Evolutionary conservation across 768 basidiomycete genomes (phyloP).

Genomic region (Suillus placidus): DNA sequence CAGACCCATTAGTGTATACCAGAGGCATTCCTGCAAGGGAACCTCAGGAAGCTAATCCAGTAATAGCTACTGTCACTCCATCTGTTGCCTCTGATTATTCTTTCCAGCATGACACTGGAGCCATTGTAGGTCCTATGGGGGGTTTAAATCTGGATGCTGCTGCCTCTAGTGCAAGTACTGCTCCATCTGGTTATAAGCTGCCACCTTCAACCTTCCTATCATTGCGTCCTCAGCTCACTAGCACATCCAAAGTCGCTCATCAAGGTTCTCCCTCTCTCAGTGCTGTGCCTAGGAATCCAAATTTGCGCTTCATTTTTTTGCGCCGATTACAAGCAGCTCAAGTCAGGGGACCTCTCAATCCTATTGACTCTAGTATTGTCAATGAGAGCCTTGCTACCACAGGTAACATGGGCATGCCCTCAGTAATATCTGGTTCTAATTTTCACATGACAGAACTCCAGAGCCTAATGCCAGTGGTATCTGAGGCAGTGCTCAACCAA

Average conservation of each 20-base stretch:
- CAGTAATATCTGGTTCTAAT: not conserved
- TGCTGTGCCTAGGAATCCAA: not conserved
- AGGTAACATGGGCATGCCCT: not conserved
- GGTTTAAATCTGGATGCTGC: not conserved
- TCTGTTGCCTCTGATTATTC: not conserved
- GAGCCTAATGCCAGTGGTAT: not conserved
- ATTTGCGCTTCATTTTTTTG: not conserved
- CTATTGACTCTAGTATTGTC: not conserved
- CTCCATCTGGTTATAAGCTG: not conserved
- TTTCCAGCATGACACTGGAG: not conserved
- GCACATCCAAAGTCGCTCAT: not conserved
- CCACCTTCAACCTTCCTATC: not conserved
- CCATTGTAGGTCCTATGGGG: not conserved
- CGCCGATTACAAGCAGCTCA: not conserved
- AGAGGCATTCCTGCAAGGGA: conserved; percentile 7
- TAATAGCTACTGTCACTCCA: not conserved
- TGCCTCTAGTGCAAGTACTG: too few relatives aligned
- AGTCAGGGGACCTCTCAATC: not conserved
- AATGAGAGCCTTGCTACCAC: not conserved
- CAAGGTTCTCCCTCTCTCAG: not conserved
- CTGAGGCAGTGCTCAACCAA: not conserved
- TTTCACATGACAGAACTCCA: not conserved
- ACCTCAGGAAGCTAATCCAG: not conserved
- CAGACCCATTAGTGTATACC: conserved; percentile 5
- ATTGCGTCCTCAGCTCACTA: not conserved